Percentiles rank a stretch among this genome's conserved stretches.
phyloP scores from a whole-genome alignment of 2,329 filamentous ascomycete species.

The Hypoxylon sp. region DNA sequence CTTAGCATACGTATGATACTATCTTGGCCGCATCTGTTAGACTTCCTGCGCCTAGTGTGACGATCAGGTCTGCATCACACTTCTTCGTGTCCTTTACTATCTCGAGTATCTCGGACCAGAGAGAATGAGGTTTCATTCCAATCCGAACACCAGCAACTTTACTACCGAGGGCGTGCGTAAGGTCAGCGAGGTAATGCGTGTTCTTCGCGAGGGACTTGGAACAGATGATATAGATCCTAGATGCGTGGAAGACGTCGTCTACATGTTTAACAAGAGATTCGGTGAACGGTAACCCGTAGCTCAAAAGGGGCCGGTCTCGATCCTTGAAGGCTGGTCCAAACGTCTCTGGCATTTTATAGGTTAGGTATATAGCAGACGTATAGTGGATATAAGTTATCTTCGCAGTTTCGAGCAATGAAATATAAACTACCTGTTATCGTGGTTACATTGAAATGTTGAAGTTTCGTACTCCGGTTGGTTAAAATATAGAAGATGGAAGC shows the following conservation, averaged over 20 bases:
- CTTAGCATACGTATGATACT: constrained; percentile 56
- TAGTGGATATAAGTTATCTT: background rate
- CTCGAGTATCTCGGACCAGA: constrained; percentile 67
- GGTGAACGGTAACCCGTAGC: constrained; percentile 64
- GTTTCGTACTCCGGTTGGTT: background rate
- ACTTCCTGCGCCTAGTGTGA: constrained; percentile 69
- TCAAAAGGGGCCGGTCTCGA: constrained; percentile 54
- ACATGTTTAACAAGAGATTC: constrained; percentile 63
- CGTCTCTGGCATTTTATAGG: constrained; percentile 39
- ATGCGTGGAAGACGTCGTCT: constrained; percentile 60
- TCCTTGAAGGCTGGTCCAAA: constrained; percentile 45
- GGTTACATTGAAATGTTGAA: background rate
- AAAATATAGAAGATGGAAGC: background rate
- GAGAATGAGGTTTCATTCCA: constrained; percentile 69
- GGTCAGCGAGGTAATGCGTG: constrained; percentile 61
- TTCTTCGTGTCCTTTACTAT: constrained; percentile 60
- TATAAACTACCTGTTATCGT: background rate
- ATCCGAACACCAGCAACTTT: constrained; percentile 62
- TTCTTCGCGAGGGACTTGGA: constrained; percentile 65
- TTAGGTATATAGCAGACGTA: background rate
- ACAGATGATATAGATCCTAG: constrained; percentile 65
- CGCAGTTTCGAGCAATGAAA: background rate
- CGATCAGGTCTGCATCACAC: constrained; percentile 62
- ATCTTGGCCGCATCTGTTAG: constrained; percentile 71
- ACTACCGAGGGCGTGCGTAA: constrained; percentile 59